These are phyloP conservation scores for Durotheca rogersii DNA, from an alignment of 495 filamentous ascomycete species.

Conservation along the genomic window DNA sequence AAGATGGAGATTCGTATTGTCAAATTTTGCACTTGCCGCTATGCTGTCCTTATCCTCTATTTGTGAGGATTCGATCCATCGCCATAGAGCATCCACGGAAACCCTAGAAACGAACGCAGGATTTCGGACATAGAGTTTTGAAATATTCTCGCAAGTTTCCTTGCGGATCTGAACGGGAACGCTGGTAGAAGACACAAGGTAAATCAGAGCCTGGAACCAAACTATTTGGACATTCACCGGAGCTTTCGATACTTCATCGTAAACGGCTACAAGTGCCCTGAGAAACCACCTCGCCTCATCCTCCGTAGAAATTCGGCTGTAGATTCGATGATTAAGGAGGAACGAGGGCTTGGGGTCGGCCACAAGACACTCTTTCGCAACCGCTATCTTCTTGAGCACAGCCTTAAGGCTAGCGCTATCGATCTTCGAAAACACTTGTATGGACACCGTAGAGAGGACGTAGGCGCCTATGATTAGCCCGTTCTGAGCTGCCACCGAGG, in stretches of 20 bases:
- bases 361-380: conserved; percentile 62
- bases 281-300: conserved; percentile 77
- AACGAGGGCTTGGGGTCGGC: conserved; percentile 77
- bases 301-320: conserved; percentile 68
- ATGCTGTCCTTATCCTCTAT: conserved; percentile 74
- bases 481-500: conserved; percentile 69
- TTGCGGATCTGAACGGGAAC: conserved; percentile 60
- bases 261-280: conserved; percentile 64
- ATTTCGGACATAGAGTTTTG: conserved; percentile 56
- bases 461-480: conserved; percentile 75
- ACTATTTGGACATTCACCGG: conserved; percentile 43
- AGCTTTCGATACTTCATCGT: conserved; percentile 41
- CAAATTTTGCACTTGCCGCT: conserved; percentile 66
- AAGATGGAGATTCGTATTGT: conserved; percentile 56
- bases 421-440: conserved; percentile 46
- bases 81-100: conserved; percentile 75
- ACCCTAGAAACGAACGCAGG: conserved; percentile 56
- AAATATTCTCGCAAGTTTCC: conserved; percentile 58
- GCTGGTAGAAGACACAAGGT: conserved; percentile 61
- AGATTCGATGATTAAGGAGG: conserved; percentile 78
- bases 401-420: conserved; percentile 44
- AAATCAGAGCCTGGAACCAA: conserved; percentile 85
- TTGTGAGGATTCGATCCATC: conserved; percentile 68
- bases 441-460: conserved; percentile 63
- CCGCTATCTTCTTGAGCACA: conserved; percentile 57